phyloP scores from a whole-genome alignment of 2,329 filamentous ascomycete species.

The Aspergillus fructus region DNA sequence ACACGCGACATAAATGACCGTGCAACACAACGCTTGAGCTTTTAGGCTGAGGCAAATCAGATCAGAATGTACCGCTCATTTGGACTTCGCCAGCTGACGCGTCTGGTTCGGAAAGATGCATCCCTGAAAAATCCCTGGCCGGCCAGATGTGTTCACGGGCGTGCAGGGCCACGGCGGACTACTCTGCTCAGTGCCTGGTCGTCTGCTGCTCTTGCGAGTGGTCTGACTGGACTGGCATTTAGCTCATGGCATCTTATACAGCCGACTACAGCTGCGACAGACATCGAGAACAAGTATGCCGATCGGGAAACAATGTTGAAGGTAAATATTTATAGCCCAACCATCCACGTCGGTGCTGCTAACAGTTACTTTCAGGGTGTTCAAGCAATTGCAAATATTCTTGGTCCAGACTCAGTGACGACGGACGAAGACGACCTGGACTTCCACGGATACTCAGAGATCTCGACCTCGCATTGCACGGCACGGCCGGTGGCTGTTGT shows the following conservation, averaged over 20 bases:
- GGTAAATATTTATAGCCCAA: not conserved
- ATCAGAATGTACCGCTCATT: too few species aligned
- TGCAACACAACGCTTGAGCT: not conserved
- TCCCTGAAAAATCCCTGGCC: too few species aligned
- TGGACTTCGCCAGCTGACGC: too few species aligned
- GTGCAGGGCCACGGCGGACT: not conserved
- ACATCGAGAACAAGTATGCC: not conserved
- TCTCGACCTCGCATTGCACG: slow-evolving; percentile 66
- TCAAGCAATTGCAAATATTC: slow-evolving; percentile 3
- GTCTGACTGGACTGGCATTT: not conserved
- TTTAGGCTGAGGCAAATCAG: too few species aligned
- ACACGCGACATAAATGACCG: not conserved
- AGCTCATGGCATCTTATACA: not conserved
- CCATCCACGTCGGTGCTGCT: not conserved
- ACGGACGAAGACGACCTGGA: slow-evolving; percentile 64
- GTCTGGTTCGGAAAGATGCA: too few species aligned
- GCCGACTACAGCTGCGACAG: not conserved
- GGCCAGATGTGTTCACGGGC: not conserved
- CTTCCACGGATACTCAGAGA: slow-evolving; percentile 67
- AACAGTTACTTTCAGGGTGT: not conserved
- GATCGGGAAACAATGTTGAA: slow-evolving; percentile 6
- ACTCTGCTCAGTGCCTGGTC: not conserved
- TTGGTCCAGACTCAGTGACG: slow-evolving; percentile 62
- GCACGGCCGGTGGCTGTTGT: slow-evolving; percentile 62
- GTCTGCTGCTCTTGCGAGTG: not conserved